phyloP scores from a whole-genome alignment of 129 eudicot genomes.

The Artemisia argyi region DNA sequence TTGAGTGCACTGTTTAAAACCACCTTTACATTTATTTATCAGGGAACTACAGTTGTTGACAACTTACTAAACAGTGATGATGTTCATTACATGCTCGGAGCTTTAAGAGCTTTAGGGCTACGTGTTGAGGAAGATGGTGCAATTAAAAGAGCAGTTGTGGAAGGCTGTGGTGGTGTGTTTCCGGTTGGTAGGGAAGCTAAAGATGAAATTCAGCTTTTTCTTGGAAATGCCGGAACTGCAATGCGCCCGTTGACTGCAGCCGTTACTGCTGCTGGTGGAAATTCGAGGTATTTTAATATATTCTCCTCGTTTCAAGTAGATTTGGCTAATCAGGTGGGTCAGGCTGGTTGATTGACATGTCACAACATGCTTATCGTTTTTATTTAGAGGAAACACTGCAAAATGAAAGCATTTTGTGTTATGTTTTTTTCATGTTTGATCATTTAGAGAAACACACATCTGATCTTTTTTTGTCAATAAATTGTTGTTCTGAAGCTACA shows the following conservation, averaged over 20 bases:
- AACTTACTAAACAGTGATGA: constrained; percentile 94
- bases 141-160: constrained; percentile 72
- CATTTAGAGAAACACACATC: neutral
- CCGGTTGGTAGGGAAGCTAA: constrained; percentile 74
- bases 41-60: constrained; percentile 95
- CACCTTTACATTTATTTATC: constrained; percentile 13
- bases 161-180: constrained; percentile 89
- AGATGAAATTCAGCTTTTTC: constrained; percentile 84
- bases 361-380: neutral
- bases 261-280: constrained; percentile 93
- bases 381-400: neutral
- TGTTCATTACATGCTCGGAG: constrained; percentile 94
- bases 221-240: constrained; percentile 99
- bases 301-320: constrained; percentile 1
- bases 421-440: neutral
- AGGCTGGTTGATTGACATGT: neutral
- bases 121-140: constrained; percentile 78
- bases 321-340: neutral
- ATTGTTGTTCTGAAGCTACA: constrained; percentile 49
- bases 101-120: constrained; percentile 82
- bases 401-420: constrained; percentile 6
- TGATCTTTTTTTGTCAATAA: neutral
- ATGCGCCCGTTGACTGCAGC: constrained; percentile 99
- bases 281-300: constrained; percentile 57
- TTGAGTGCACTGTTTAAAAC: constrained; percentile 5